Evolutionary conservation across 148 eudicot genomes (phyloP).

Genomic region (Limonium bicolor): DNA sequence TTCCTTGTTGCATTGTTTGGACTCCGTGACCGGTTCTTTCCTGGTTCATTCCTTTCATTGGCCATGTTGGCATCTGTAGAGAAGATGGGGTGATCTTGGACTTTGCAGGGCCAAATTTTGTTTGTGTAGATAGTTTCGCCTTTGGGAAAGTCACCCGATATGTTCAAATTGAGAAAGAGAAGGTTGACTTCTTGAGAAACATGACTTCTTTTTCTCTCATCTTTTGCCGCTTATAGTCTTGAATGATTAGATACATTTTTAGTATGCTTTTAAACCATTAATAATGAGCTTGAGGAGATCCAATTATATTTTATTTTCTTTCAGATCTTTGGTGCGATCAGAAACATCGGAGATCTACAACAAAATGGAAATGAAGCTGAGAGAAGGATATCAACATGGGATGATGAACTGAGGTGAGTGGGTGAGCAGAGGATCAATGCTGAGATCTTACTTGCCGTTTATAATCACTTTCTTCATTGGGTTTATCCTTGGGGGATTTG

Average conservation of each 20-base stretch:
- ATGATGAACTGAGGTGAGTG: conserved; percentile 50
- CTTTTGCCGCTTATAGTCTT: not conserved
- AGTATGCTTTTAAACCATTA: too few relatives aligned
- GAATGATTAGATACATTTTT: too few relatives aligned
- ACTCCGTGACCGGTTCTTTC: conserved; percentile 85
- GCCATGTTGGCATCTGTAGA: conserved; percentile 87
- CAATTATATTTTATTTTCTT: not conserved
- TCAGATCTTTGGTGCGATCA: conserved; percentile 6
- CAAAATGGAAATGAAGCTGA: conserved; percentile 13
- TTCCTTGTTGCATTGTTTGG: conserved; percentile 92
- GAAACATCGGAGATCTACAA: conserved; percentile 20
- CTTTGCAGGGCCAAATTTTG: conserved; percentile 95
- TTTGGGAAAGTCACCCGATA: conserved; percentile 76
- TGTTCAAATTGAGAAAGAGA: conserved; percentile 46
- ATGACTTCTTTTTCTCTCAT: too few relatives aligned
- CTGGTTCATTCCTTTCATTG: conserved; percentile 86
- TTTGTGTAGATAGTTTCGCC: conserved; percentile 78
- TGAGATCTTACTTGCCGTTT: conserved; percentile 48
- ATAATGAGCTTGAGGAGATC: too few relatives aligned
- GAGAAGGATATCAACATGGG: conserved; percentile 41
- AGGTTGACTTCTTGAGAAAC: too few relatives aligned
- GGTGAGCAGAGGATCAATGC: conserved; percentile 42
- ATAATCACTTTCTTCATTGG: conserved; percentile 35
- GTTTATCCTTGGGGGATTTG: conserved; percentile 52
- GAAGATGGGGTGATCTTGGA: conserved; percentile 92